Evolutionary conservation across 495 filamentous ascomycete species (phyloP), one percentile per base, ranked within the genome.

Genomic region (Glutinoglossum americanum): DNA sequence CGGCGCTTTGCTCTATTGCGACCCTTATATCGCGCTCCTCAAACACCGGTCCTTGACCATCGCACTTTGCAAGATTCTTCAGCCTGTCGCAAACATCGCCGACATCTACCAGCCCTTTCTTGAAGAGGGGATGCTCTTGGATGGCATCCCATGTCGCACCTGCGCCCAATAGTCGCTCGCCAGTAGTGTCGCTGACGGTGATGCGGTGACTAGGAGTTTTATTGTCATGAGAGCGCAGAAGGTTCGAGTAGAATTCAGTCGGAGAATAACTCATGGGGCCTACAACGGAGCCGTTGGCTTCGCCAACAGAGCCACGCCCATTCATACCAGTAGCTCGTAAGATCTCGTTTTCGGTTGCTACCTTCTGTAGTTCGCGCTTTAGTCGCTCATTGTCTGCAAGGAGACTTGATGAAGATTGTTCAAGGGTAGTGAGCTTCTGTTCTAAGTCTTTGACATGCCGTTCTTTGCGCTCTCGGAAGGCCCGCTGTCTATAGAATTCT

Each of bases 381-480:
- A 95, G 72, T 19, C 83, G 84, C 69, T 89, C 86, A 65, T 94
- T 94, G 65, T 93, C 87, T 32, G 79, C 76, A 59, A 74, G 70
- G 0, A 85, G 65, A 23, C 69, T 69, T 17, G 66, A 68, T 10
- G 75, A 77, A 59, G 70, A 69, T 60, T 77, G 72, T 67, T 88
- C 82, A 25, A 93, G 76, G 55, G 74, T 77, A 57, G 78, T 81
- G 39, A 96, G 81, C 64, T 93, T 92, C 54, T 79, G 76, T 70
- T 97, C 90, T 32, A 97, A 82, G 57, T 95, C 87, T 66, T 85
- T 85, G 53, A 96, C 87, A 63, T 93, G 89, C 47, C 82, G 80
- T 66, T 96, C 92, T 70, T 96, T 98, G 61, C 92, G 84, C 67
- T 98, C 92, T 58, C 92, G 87, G 68, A 96, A 98, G 51, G 92